Evolutionary conservation across 148 eudicot genomes (phyloP).

Genomic region (Persicaria tinctoria): DNA sequence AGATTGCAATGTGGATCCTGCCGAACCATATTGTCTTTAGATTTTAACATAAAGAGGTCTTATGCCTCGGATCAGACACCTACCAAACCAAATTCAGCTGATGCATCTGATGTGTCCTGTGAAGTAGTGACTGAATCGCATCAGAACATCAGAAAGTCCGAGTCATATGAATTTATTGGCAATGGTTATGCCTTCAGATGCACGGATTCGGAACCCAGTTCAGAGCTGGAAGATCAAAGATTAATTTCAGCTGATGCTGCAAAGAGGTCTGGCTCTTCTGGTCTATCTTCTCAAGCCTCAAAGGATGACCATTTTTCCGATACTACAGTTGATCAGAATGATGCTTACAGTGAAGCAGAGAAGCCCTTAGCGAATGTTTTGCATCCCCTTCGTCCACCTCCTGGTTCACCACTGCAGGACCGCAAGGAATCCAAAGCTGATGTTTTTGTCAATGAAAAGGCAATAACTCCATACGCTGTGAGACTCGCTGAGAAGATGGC

Average conservation of each 20-base stretch:
- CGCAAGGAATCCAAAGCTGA: slow-evolving; percentile 28
- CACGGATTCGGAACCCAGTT: slow-evolving; percentile 27
- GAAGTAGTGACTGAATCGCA: neutral
- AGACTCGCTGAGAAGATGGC: slow-evolving; percentile 74
- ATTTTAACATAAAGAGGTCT: slow-evolving; percentile 31
- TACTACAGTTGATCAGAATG: neutral
- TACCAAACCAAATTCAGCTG: slow-evolving; percentile 17
- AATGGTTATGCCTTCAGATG: slow-evolving; percentile 25
- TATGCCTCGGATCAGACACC: slow-evolving; percentile 22
- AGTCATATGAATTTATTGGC: slow-evolving; percentile 39
- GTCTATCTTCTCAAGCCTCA: slow-evolving; percentile 38
- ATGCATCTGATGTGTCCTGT: neutral
- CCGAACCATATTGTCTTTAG: slow-evolving; percentile 31
- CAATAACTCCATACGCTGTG: slow-evolving; percentile 33
- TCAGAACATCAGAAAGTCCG: slow-evolving; percentile 17
- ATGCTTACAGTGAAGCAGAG: slow-evolving; percentile 12
- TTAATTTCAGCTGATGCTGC: slow-evolving; percentile 26
- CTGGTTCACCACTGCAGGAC: slow-evolving; percentile 32
- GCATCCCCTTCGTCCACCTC: slow-evolving; percentile 15
- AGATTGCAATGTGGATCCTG: slow-evolving; percentile 70
- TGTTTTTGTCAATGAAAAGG: slow-evolving; percentile 68
- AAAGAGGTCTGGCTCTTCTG: slow-evolving; percentile 19
- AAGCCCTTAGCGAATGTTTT: neutral
- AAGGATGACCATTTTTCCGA: slow-evolving; percentile 35
- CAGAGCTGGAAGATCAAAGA: slow-evolving; percentile 17